Conservation (phyloP, 2,329 filamentous ascomycete species). For the Verticillium alfalfae region DNA sequence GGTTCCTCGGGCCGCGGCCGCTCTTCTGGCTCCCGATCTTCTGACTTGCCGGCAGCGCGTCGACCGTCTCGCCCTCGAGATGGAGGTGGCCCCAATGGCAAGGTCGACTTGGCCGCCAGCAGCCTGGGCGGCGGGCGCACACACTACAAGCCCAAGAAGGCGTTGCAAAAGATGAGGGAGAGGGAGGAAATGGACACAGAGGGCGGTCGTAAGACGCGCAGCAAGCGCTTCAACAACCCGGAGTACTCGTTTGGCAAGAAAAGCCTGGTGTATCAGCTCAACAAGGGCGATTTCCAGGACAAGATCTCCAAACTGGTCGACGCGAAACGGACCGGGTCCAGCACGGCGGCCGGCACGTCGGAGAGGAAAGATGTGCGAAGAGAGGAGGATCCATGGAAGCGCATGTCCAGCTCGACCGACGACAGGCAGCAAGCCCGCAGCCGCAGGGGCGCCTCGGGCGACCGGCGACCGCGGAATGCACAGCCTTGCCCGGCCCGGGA, state of each 20-base stretch:
- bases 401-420: background rate
- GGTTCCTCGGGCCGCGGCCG: background rate
- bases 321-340: background rate
- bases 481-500: background rate
- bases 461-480: background rate
- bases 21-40: background rate
- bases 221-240: slow-evolving; percentile 47
- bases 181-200: slow-evolving; percentile 24
- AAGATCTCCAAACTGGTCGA: slow-evolving; percentile 12
- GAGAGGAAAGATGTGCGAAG: background rate
- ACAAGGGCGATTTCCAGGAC: slow-evolving; percentile 35
- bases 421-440: background rate
- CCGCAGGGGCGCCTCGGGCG: background rate
- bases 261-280: slow-evolving; percentile 50
- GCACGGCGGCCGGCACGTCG: background rate
- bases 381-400: background rate
- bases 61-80: background rate
- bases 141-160: slow-evolving; percentile 44
- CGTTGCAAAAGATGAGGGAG: slow-evolving; percentile 36
- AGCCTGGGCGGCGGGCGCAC: slow-evolving; percentile 5
- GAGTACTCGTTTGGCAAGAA: slow-evolving; percentile 44
- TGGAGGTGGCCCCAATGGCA: background rate
- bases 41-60: background rate
- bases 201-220: slow-evolving; percentile 36
- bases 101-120: background rate